Conservation (phyloP, 129 eudicot species). For the Centrapalus pauciflorus region DNA sequence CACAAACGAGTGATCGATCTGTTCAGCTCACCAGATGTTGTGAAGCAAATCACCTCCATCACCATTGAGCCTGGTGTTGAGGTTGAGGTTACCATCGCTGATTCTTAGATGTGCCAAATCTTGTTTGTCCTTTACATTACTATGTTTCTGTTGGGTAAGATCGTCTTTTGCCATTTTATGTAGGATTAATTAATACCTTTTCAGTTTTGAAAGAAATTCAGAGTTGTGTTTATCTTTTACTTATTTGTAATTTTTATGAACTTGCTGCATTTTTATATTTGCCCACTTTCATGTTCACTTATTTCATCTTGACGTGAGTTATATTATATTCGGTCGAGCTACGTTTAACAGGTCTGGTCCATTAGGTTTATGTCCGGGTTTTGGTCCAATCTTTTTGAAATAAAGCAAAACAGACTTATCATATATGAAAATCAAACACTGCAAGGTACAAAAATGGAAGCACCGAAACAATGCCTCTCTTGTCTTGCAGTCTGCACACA, state of each 20-base stretch:
- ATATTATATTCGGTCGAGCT: too few species aligned
- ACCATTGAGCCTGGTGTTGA: slow-evolving; percentile 92
- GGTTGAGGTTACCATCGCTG: slow-evolving; percentile 91
- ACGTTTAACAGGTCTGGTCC: too few species aligned
- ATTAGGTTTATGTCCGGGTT: too few species aligned
- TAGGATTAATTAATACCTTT: slow-evolving; percentile 23
- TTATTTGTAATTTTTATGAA: slow-evolving; percentile 5
- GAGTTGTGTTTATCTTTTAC: slow-evolving; percentile 3
- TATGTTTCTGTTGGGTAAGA: slow-evolving; percentile 15
- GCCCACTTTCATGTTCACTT: background rate
- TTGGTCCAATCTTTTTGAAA: too few species aligned
- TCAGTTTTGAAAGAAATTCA: slow-evolving; percentile 23
- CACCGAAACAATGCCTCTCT: too few species aligned
- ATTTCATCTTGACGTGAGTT: too few species aligned
- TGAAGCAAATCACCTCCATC: slow-evolving; percentile 89
- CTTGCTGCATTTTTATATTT: background rate
- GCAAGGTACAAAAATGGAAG: too few species aligned
- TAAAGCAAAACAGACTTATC: too few species aligned
- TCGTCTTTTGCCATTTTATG: slow-evolving; percentile 11
- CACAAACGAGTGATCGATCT: slow-evolving; percentile 98
- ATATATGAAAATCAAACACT: too few species aligned
- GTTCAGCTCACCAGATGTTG: slow-evolving; percentile 90
- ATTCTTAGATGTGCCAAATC: slow-evolving; percentile 21
- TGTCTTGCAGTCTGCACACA: too few species aligned
- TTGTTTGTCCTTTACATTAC: slow-evolving; percentile 12